Percentiles rank a stretch among this genome's conserved stretches.
Conservation (phyloP, 768 basidiomycete species). For the Lentinula raphanica region DNA sequence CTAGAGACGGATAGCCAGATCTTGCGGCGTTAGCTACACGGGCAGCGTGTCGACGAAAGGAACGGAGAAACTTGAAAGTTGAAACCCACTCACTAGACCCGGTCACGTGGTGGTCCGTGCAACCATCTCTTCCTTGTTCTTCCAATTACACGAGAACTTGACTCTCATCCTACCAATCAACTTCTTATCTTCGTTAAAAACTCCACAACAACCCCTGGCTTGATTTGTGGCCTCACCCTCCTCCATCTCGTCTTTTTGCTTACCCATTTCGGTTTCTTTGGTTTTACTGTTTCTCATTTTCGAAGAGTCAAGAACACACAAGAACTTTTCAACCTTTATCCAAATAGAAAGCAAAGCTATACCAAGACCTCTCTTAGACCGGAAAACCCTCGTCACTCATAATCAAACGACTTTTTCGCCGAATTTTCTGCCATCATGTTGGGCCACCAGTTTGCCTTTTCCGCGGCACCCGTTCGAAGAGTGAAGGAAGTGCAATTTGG, state of each 20-base stretch:
- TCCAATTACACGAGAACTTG: too few relatives aligned
- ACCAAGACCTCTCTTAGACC: background rate
- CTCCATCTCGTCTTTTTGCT: too few relatives aligned
- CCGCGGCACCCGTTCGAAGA: constrained; percentile 90
- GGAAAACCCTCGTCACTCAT: background rate
- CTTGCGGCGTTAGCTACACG: too few relatives aligned
- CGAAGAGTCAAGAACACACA: background rate
- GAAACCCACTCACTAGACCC: too few relatives aligned
- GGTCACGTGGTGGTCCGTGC: too few relatives aligned
- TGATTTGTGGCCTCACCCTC: background rate
- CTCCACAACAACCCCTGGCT: background rate
- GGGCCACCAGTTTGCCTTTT: constrained; percentile 87
- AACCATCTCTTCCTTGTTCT: too few relatives aligned
- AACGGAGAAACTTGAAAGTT: too few relatives aligned
- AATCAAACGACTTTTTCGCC: background rate
- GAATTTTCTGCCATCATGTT: constrained; percentile 47
- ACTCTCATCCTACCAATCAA: background rate
- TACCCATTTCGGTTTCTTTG: background rate
- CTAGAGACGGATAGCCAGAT: too few relatives aligned
- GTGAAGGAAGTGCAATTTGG: constrained; percentile 98
- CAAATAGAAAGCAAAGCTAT: background rate
- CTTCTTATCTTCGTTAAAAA: background rate
- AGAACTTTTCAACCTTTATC: background rate
- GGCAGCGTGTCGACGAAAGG: too few relatives aligned
- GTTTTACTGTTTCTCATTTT: background rate